phyloP scores from a whole-genome alignment of 2,329 filamentous ascomycete species.

The Trichoderma brevicompactum region DNA sequence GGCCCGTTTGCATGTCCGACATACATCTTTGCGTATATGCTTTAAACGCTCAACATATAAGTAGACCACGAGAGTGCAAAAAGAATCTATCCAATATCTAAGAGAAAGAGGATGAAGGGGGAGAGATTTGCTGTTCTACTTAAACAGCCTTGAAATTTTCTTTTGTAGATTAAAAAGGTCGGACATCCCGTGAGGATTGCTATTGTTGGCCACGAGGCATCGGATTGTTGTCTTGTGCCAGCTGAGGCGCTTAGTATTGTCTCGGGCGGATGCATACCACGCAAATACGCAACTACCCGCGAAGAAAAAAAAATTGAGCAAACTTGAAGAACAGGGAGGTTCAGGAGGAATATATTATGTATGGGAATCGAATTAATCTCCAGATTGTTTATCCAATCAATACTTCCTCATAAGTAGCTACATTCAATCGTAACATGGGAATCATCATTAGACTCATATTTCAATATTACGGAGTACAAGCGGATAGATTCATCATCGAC shows the following conservation, averaged over 20 bases:
- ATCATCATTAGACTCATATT: too few relatives aligned
- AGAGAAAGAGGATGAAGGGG: not conserved
- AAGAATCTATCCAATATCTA: not conserved
- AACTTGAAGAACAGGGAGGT: not conserved
- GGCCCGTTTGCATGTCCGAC: not conserved
- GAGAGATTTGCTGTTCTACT: not conserved
- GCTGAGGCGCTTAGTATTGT: slow-evolving; percentile 21
- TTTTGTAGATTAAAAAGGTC: not conserved
- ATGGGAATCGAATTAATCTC: not conserved
- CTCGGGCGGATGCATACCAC: not conserved
- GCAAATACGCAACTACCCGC: slow-evolving; percentile 4
- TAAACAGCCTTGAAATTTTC: not conserved
- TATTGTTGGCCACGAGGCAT: slow-evolving; percentile 7
- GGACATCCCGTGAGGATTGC: not conserved
- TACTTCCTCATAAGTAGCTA: not conserved
- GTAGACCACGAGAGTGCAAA: not conserved
- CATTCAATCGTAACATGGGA: too few relatives aligned
- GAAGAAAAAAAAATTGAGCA: not conserved
- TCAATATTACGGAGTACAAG: not conserved
- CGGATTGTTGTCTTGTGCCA: not conserved
- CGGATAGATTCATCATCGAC: not conserved
- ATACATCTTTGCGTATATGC: not conserved
- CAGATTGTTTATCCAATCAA: not conserved
- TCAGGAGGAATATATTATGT: too few relatives aligned
- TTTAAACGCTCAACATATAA: not conserved